These are phyloP conservation scores for Rubia balearica DNA, from an alignment of 305 asterid species.

Conservation along the genomic window DNA sequence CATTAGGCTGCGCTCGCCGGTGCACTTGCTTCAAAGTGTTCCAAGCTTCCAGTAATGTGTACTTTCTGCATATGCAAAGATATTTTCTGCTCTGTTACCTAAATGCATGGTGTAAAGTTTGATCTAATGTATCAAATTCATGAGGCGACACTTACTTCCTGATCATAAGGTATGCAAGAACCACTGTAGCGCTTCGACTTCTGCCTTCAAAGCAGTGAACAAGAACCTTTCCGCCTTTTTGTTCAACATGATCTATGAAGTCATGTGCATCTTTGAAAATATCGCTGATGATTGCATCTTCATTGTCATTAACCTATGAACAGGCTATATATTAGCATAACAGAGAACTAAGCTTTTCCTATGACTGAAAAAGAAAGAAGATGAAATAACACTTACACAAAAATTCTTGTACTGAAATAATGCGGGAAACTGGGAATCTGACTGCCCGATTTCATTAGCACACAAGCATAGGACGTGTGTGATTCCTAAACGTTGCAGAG, in stretches of 20 bases:
- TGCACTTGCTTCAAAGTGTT: slow-evolving; percentile 69
- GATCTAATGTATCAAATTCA: background rate
- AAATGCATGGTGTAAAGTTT: background rate
- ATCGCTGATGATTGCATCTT: slow-evolving; percentile 60
- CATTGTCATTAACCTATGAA: slow-evolving; percentile 66
- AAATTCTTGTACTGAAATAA: slow-evolving; percentile 76
- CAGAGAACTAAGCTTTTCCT: background rate
- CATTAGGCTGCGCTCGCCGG: slow-evolving; percentile 93
- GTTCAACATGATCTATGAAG: slow-evolving; percentile 67
- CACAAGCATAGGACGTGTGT: slow-evolving; percentile 86
- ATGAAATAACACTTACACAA: slow-evolving; percentile 46
- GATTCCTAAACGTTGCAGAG: slow-evolving; percentile 79
- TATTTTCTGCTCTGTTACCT: background rate
- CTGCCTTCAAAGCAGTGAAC: slow-evolving; percentile 98
- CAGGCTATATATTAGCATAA: slow-evolving; percentile 7
- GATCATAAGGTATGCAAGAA: slow-evolving; percentile 80
- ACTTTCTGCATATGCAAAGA: slow-evolving; percentile 45
- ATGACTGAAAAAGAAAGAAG: slow-evolving; percentile 1
- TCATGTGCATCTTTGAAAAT: slow-evolving; percentile 88
- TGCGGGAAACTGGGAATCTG: slow-evolving; percentile 85
- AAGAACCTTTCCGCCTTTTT: slow-evolving; percentile 72
- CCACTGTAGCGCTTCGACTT: slow-evolving; percentile 89
- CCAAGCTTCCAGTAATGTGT: slow-evolving; percentile 74
- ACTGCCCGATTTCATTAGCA: slow-evolving; percentile 92
- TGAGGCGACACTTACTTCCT: slow-evolving; percentile 52